phyloP scores from a whole-genome alignment of 2,329 filamentous ascomycete genomes.

The Rhynchosporium secalis region DNA sequence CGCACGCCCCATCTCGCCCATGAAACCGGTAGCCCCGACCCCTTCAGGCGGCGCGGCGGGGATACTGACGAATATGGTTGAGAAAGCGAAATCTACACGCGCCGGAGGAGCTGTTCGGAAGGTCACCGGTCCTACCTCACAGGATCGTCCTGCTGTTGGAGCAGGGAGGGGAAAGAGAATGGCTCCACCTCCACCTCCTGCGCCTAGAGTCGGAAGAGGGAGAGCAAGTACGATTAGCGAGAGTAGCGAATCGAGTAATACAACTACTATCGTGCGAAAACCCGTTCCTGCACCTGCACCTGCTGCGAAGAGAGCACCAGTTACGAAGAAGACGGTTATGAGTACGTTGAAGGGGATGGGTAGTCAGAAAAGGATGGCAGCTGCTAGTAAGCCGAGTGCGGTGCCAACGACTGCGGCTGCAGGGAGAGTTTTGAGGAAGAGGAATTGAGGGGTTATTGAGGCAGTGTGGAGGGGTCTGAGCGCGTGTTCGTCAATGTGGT shows the following conservation, averaged over 20 bases:
- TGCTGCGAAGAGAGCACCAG: constrained; percentile 39
- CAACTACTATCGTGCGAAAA: constrained; percentile 65
- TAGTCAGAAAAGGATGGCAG: constrained; percentile 54
- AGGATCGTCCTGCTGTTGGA: constrained; percentile 15
- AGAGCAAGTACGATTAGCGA: constrained; percentile 62
- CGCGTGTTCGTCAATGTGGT: not conserved
- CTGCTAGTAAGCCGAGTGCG: constrained; percentile 36
- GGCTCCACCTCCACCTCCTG: constrained; percentile 40
- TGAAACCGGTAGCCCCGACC: constrained; percentile 50
- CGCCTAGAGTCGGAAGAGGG: constrained; percentile 50
- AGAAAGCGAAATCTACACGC: constrained; percentile 59
- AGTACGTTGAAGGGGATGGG: constrained; percentile 54
- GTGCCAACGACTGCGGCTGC: constrained; percentile 30
- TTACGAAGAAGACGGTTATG: constrained; percentile 54
- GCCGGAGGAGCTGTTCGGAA: constrained; percentile 45
- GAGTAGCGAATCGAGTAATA: constrained; percentile 59
- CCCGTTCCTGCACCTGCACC: constrained; percentile 42
- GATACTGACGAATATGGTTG: constrained; percentile 57
- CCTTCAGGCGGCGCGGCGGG: constrained; percentile 43
- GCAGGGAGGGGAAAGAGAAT: constrained; percentile 35
- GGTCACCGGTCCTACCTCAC: constrained; percentile 15
- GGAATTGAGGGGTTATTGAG: constrained; percentile 27
- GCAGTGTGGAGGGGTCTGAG: no score
- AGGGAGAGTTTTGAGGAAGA: constrained; percentile 39
- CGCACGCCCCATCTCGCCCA: constrained; percentile 59